A percentile compares a stretch with the other conserved stretches of the same genome.
Conservation (phyloP, 371 early-diverging fungal genomes). For the Circinella umbellata region DNA sequence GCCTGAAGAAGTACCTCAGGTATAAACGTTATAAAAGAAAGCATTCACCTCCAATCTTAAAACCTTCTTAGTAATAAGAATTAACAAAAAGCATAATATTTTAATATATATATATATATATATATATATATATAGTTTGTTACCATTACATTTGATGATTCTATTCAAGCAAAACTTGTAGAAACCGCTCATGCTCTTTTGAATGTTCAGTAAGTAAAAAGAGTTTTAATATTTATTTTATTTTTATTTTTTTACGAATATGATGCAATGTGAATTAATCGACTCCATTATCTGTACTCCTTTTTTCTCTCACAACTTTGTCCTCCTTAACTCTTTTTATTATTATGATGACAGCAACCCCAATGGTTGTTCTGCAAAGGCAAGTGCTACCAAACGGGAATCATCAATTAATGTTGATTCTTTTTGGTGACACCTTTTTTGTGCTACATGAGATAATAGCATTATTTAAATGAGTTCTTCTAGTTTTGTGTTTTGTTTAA, state of each 20-base stretch:
- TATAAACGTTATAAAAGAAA: neutral
- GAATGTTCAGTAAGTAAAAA: slow-evolving; percentile 47
- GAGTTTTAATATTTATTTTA: slow-evolving; percentile 9
- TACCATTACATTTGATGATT: slow-evolving; percentile 75
- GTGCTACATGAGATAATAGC: slow-evolving; percentile 17
- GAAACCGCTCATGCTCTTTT: slow-evolving; percentile 44
- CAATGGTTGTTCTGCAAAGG: slow-evolving; percentile 62
- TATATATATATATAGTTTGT: slow-evolving; percentile 49
- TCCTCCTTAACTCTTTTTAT: slow-evolving; percentile 11
- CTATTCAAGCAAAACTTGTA: slow-evolving; percentile 57
- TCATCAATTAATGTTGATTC: too few species aligned
- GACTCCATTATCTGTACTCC: slow-evolving; percentile 1
- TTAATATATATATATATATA: neutral
- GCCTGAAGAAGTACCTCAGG: slow-evolving; percentile 69
- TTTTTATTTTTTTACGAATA: too few species aligned
- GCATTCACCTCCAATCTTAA: neutral
- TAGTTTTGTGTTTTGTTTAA: neutral
- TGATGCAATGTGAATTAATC: neutral
- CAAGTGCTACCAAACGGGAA: slow-evolving; percentile 19
- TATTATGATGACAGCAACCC: slow-evolving; percentile 48
- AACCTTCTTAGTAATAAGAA: too few species aligned
- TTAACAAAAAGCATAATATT: neutral
- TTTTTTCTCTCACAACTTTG: neutral
- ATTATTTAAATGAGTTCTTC: slow-evolving; percentile 3
- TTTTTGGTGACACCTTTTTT: neutral